phyloP scores from a whole-genome alignment of 2,329 filamentous ascomycete species.

The Daldinia sp. region DNA sequence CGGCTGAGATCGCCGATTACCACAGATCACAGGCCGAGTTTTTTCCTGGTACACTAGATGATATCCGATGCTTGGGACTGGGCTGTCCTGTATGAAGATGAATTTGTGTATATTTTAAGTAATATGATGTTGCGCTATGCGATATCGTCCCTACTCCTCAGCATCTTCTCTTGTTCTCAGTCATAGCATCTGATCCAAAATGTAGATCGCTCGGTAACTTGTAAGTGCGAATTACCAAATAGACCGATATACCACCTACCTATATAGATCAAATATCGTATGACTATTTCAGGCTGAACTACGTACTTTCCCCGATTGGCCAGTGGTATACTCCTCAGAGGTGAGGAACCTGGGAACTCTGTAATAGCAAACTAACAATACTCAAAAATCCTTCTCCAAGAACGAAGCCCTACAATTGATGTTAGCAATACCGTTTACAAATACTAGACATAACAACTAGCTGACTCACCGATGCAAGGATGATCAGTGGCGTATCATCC shows the following conservation, averaged over 20 bases:
- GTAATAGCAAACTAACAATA: slow-evolving; percentile 87
- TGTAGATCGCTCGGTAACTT: not conserved
- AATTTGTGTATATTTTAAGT: slow-evolving; percentile 2
- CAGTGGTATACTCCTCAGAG: slow-evolving; percentile 57
- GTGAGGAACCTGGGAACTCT: slow-evolving; percentile 81
- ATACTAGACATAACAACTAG: not conserved
- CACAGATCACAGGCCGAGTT: slow-evolving; percentile 12
- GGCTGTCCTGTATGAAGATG: not conserved
- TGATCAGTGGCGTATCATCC: slow-evolving; percentile 82
- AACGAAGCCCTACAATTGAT: slow-evolving; percentile 76
- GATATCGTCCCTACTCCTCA: not conserved
- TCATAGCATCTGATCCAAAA: not conserved
- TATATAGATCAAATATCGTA: slow-evolving; percentile 8
- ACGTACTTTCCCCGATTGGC: slow-evolving; percentile 5
- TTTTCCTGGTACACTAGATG: slow-evolving; percentile 6
- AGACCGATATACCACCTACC: slow-evolving; percentile 9
- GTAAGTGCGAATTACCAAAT: not conserved
- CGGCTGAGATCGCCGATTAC: slow-evolving; percentile 31
- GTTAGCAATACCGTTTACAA: slow-evolving; percentile 20
- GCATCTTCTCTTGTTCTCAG: not conserved
- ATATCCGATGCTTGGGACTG: slow-evolving; percentile 1
- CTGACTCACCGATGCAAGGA: slow-evolving; percentile 77
- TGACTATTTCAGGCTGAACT: slow-evolving; percentile 17
- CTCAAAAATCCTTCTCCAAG: slow-evolving; percentile 92
- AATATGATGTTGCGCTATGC: not conserved